Evolutionary conservation across 331 rosid genomes (phyloP).

Genomic region (Acacia concinna): DNA sequence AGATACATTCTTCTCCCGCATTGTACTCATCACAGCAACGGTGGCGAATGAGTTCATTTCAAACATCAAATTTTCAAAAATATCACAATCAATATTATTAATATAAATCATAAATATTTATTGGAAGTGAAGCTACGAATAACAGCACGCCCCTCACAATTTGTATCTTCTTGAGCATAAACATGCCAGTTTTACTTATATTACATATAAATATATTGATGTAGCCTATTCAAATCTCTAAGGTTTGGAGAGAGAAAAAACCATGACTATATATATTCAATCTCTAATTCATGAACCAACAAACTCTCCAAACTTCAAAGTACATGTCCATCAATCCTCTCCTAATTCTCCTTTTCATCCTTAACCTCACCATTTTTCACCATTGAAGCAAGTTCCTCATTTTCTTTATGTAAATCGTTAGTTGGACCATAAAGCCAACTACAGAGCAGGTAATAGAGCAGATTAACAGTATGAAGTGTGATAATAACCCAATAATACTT

Average conservation of each 20-base stretch:
- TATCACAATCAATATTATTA: background rate
- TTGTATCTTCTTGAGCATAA: background rate
- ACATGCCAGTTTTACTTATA: background rate
- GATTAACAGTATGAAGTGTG: constrained; percentile 40
- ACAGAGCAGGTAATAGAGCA: constrained; percentile 49
- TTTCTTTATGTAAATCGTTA: constrained; percentile 23
- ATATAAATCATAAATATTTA: too few species aligned
- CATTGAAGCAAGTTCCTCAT: constrained; percentile 22
- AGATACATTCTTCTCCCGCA: too few species aligned
- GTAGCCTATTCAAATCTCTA: background rate
- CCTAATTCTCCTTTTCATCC: background rate
- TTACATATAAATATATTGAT: background rate
- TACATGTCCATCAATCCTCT: background rate
- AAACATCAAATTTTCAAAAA: background rate
- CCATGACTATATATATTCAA: background rate
- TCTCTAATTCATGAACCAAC: background rate
- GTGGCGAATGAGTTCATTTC: background rate
- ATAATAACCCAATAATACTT: constrained; percentile 58
- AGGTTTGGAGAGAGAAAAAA: too few species aligned
- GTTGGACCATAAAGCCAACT: constrained; percentile 74
- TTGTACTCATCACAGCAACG: too few species aligned
- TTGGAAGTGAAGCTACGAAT: background rate
- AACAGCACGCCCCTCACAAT: background rate
- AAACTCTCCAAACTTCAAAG: background rate
- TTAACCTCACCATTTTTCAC: constrained; percentile 9